Base-by-base conservation (phyloP, 2,329 filamentous ascomycete genomes). In the Calycina herbarum region DNA sequence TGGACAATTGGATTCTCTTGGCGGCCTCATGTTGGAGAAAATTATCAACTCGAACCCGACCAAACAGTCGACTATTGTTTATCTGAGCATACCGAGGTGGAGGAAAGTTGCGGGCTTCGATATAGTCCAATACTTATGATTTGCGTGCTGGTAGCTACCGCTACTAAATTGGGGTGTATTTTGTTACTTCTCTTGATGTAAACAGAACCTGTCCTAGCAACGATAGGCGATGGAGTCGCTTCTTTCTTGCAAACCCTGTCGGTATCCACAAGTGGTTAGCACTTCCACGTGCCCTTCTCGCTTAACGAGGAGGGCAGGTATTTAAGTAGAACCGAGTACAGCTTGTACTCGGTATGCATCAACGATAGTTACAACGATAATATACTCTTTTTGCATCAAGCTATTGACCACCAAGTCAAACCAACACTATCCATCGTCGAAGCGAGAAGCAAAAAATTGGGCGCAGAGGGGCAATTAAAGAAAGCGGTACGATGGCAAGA, bases 171-270 rank as follows among this genome's bases (percentile, higher is more conserved):
- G 5, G 40, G 35, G 4, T 70, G 67, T n/a, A 68, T 70, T 38
- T 20, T 64, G 10, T 65, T 35, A 27, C 35, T 68, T 17, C 51
- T 70, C 10, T 31, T 20, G 8, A 66, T 59, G 3, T 31, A 64
- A 33, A 31, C 64, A 3, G 64, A 70, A 24, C 64, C 66, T 1
- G 63, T 76, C 11, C 66, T 78, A 0, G 66, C 74, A 29, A 78
- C 77, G 0, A 69, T 76, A 1, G 78, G 78, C 4, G 77, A 79
- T 67, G 76, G 74, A 0, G 73, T 79, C 10, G 70, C 74, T 10
- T 78, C 77, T 0, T 80, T 79, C 57, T 67, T 79, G 2, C 68
- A 68, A 24, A 38, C 66, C 2, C n/a, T n/a, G n/a, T n/a, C n/a
- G n/a, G n/a, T n/a, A n/a, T n/a, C n/a, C n/a, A n/a, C n/a, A n/a